Percentiles rank a stretch among this genome's conserved stretches.
Evolutionary conservation across 345 rosid genomes (phyloP).

Genomic region (Laguncularia racemosa): DNA sequence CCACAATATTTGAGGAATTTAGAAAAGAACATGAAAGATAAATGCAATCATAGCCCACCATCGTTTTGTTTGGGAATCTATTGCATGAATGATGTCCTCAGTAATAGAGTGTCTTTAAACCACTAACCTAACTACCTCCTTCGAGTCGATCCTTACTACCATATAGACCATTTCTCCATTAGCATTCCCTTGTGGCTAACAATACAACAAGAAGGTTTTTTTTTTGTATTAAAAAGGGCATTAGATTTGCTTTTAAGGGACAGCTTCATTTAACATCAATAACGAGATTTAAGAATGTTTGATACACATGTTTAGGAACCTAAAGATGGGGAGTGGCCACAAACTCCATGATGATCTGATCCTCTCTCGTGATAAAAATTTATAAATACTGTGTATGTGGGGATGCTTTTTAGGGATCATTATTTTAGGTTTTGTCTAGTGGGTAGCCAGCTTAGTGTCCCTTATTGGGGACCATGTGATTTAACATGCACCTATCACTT

Average conservation of each 20-base stretch:
- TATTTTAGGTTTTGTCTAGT: constrained; percentile 25
- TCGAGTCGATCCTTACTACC: no score
- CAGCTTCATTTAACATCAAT: constrained; percentile 3
- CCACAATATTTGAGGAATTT: no score
- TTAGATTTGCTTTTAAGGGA: constrained; percentile 10
- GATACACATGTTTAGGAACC: not conserved
- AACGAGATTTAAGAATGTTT: constrained; percentile 13
- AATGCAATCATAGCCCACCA: no score
- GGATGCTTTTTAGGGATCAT: constrained; percentile 13
- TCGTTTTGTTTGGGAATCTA: no score
- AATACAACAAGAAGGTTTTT: not conserved
- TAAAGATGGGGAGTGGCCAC: not conserved
- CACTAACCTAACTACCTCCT: no score
- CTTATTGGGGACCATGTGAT: constrained; percentile 42
- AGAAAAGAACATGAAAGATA: no score
- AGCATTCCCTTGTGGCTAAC: constrained; percentile 6
- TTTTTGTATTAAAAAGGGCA: not conserved
- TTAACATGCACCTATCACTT: constrained; percentile 27
- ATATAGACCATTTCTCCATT: no score
- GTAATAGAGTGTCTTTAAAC: no score
- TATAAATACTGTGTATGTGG: constrained; percentile 7
- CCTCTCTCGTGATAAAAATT: constrained; percentile 1
- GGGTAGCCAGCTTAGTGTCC: constrained; percentile 31
- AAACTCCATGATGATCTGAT: constrained; percentile 3
- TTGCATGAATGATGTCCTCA: no score